Percentiles rank a stretch among this genome's conserved stretches.
These are phyloP conservation scores for Syncephalis plumigaleata DNA, from an alignment of 371 early-diverging fungal genomes.

Conservation along the genomic window DNA sequence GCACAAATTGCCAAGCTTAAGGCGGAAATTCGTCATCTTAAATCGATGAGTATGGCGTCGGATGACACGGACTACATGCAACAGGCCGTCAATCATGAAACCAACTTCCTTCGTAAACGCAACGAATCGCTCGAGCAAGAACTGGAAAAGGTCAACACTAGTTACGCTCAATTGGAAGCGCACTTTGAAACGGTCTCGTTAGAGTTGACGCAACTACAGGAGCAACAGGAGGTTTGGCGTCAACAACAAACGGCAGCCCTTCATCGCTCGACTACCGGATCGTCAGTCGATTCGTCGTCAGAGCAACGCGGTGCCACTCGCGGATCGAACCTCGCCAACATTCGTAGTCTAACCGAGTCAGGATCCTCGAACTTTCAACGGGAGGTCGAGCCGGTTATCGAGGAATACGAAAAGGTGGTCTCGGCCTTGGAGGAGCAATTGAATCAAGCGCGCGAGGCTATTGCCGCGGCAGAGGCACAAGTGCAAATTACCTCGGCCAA, in stretches of 20 bases:
- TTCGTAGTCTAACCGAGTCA: background rate
- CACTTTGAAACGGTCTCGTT: too few relatives aligned
- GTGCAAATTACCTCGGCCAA: background rate
- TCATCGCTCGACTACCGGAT: too few relatives aligned
- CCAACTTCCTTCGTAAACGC: too few relatives aligned
- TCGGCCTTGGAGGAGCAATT: conserved; percentile 33
- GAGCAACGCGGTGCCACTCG: too few relatives aligned
- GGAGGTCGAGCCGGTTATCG: conserved; percentile 47
- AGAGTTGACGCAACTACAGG: too few relatives aligned
- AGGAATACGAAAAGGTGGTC: conserved; percentile 45
- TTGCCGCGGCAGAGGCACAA: background rate
- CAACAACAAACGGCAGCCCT: too few relatives aligned
- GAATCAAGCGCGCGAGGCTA: background rate
- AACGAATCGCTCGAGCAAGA: conserved; percentile 1
- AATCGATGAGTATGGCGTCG: background rate
- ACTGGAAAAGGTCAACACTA: background rate
- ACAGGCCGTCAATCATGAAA: too few relatives aligned
- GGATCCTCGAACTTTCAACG: conserved; percentile 23
- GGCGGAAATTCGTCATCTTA: conserved; percentile 5
- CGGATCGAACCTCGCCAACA: too few relatives aligned
- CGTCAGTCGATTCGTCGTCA: too few relatives aligned
- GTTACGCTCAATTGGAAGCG: too few relatives aligned
- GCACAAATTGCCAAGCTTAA: conserved; percentile 25
- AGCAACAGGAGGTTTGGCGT: too few relatives aligned
- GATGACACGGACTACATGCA: too few relatives aligned